Percentiles rank a stretch among this genome's conserved stretches.
These are phyloP conservation scores for Entomortierella beljakovae DNA, from an alignment of 192 early-diverging fungal species.

Conservation along the genomic window DNA sequence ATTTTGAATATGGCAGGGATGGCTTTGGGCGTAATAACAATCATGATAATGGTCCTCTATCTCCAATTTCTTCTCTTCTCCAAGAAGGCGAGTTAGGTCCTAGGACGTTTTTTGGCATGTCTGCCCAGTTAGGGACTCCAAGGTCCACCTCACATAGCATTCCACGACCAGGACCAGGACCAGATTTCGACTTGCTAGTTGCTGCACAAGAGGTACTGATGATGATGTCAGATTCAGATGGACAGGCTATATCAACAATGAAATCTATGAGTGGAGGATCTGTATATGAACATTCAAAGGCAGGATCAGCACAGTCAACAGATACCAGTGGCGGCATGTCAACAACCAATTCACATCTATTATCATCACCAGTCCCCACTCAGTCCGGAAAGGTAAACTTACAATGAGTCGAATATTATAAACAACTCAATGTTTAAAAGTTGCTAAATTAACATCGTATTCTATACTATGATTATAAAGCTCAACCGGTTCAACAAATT, in stretches of 20 bases:
- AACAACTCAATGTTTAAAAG: neutral
- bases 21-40: slow-evolving; percentile 34
- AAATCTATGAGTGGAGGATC: slow-evolving; percentile 1
- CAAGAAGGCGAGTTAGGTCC: slow-evolving; percentile 2
- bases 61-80: slow-evolving; percentile 5
- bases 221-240: slow-evolving; percentile 28
- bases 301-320: slow-evolving; percentile 22
- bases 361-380: slow-evolving; percentile 1
- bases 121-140: neutral
- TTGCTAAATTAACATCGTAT: neutral
- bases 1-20: slow-evolving; percentile 36
- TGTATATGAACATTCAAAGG: slow-evolving; percentile 38
- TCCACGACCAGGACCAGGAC: slow-evolving; percentile 14
- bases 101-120: neutral
- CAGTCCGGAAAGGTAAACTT: slow-evolving; percentile 44
- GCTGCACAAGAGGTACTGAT: slow-evolving; percentile 45
- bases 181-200: slow-evolving; percentile 42
- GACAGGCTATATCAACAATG: slow-evolving; percentile 3
- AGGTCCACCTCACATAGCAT: slow-evolving; percentile 34
- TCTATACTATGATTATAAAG: slow-evolving; percentile 12
- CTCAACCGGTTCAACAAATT: slow-evolving; percentile 60
- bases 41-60: neutral
- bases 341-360: slow-evolving; percentile 1
- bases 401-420: too few species aligned
- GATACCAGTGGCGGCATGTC: slow-evolving; percentile 3